A percentile compares a stretch with the other conserved stretches of the same genome.
Evolutionary conservation across 2,329 filamentous ascomycete genomes (phyloP).

Genomic region (Pestalotiopsis fici): DNA sequence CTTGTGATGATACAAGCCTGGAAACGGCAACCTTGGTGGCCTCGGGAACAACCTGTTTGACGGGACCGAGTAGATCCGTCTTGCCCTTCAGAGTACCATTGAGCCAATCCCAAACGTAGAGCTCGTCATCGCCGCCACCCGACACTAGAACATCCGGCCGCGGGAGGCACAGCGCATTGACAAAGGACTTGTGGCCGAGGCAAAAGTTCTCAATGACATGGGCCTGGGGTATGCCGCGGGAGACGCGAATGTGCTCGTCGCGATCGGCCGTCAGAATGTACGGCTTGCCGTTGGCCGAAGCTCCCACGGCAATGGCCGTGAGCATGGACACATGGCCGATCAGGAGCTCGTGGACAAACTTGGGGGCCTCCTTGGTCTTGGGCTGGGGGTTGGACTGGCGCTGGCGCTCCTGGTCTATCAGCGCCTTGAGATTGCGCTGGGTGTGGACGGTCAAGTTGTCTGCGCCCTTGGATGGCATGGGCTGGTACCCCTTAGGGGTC

Average conservation of each 20-base stretch:
- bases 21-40: slow-evolving; percentile 49
- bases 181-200: slow-evolving; percentile 83
- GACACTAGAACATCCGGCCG: slow-evolving; percentile 71
- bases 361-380: slow-evolving; percentile 34
- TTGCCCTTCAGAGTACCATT: slow-evolving; percentile 54
- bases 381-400: slow-evolving; percentile 32
- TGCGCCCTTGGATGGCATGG: slow-evolving; percentile 46
- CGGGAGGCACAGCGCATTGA: slow-evolving; percentile 74
- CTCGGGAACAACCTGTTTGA: slow-evolving; percentile 35
- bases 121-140: slow-evolving; percentile 79
- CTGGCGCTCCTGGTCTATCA: slow-evolving; percentile 58
- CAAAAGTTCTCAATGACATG: slow-evolving; percentile 90
- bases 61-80: slow-evolving; percentile 49
- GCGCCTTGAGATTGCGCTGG: slow-evolving; percentile 60
- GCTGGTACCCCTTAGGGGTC: slow-evolving; percentile 19
- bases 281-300: slow-evolving; percentile 39
- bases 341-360: slow-evolving; percentile 76
- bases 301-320: slow-evolving; percentile 65
- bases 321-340: slow-evolving; percentile 96
- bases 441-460: slow-evolving; percentile 66
- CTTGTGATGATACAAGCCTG: slow-evolving; percentile 35
- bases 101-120: slow-evolving; percentile 85
- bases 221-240: slow-evolving; percentile 76
- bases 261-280: slow-evolving; percentile 60
- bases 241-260: slow-evolving; percentile 82